Evolutionary conservation across 139 green algal genomes (phyloP).

Genomic region (Closterium sp.): DNA sequence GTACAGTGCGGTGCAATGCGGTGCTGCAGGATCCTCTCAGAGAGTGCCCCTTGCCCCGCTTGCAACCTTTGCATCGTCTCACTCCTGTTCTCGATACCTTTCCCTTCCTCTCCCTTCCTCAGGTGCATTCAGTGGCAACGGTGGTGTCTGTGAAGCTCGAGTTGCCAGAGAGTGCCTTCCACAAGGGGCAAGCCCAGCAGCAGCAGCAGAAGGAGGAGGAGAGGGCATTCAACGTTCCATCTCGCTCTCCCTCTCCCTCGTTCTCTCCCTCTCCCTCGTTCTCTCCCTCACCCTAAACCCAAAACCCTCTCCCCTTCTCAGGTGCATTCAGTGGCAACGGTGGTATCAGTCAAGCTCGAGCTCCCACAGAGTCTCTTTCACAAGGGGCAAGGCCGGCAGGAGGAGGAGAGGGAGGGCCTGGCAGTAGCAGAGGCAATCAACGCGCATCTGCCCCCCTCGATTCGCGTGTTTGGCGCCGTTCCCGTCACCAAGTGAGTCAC

Average conservation of each 20-base stretch:
- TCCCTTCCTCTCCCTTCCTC: not conserved
- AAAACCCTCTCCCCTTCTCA: constrained; percentile 1
- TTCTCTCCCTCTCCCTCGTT: too few species aligned
- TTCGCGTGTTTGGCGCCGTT: constrained; percentile 39
- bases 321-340: constrained; percentile 61
- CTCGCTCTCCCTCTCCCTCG: too few species aligned
- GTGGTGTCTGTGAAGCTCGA: constrained; percentile 62
- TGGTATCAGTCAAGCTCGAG: constrained; percentile 63
- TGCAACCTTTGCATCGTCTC: too few species aligned
- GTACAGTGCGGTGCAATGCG: not conserved
- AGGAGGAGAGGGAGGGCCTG: constrained; percentile 53
- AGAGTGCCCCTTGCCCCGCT: too few species aligned
- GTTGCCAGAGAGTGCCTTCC: constrained; percentile 7
- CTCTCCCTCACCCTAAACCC: too few species aligned
- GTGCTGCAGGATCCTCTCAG: too few species aligned
- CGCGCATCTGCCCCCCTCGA: constrained; percentile 57
- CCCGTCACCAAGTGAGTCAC: constrained; percentile 21
- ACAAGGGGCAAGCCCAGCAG: not conserved
- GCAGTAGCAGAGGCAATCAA: constrained; percentile 62
- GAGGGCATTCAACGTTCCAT: too few species aligned
- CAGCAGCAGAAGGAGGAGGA: constrained; percentile 39
- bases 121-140: constrained; percentile 62
- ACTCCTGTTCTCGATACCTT: not conserved
- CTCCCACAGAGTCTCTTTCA: constrained; percentile 4
- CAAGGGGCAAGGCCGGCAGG: constrained; percentile 30